phyloP scores from a whole-genome alignment of 768 basidiomycete genomes.

The Ramaria rubella region DNA sequence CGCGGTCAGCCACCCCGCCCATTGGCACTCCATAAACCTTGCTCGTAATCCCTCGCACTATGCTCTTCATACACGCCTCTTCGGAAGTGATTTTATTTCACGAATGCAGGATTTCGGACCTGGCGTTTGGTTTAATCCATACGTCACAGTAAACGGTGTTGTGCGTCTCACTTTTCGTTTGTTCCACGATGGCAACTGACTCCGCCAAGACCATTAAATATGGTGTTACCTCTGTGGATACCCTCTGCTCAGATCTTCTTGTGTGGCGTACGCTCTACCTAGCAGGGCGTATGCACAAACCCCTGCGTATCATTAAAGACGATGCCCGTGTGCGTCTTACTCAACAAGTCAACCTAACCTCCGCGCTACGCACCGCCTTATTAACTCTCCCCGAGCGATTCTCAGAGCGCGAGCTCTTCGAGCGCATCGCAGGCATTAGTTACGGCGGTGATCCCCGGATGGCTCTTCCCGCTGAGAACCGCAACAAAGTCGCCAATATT shows the following conservation, averaged over 20 bases:
- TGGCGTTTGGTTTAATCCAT: slow-evolving; percentile 95
- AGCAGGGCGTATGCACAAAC: slow-evolving; percentile 96
- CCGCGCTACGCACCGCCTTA: slow-evolving; percentile 85
- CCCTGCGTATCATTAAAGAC: slow-evolving; percentile 86
- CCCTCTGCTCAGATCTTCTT: slow-evolving; percentile 81
- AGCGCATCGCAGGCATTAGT: slow-evolving; percentile 76
- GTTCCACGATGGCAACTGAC: neutral
- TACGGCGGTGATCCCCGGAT: slow-evolving; percentile 92
- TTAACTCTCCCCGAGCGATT: slow-evolving; percentile 81
- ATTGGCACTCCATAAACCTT: slow-evolving; percentile 97
- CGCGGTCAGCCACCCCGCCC: slow-evolving; percentile 85
- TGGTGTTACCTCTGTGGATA: slow-evolving; percentile 88
- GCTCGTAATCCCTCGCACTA: slow-evolving; percentile 89
- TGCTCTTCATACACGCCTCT: slow-evolving; percentile 73
- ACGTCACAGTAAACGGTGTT: slow-evolving; percentile 74
- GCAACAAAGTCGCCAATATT: slow-evolving; percentile 90
- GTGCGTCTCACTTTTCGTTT: slow-evolving; percentile 42
- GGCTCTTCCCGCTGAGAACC: slow-evolving; percentile 91
- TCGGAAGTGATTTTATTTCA: slow-evolving; percentile 81
- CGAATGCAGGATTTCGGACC: slow-evolving; percentile 69
- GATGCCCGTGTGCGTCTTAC: slow-evolving; percentile 88
- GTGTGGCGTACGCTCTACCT: slow-evolving; percentile 93
- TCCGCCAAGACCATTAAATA: slow-evolving; percentile 81
- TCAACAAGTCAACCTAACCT: slow-evolving; percentile 88
- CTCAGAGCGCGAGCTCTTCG: slow-evolving; percentile 75